These are phyloP conservation scores for Globisporangium irregulare DNA, from an alignment of 352 stramenopile genomes.

Conservation along the genomic window DNA sequence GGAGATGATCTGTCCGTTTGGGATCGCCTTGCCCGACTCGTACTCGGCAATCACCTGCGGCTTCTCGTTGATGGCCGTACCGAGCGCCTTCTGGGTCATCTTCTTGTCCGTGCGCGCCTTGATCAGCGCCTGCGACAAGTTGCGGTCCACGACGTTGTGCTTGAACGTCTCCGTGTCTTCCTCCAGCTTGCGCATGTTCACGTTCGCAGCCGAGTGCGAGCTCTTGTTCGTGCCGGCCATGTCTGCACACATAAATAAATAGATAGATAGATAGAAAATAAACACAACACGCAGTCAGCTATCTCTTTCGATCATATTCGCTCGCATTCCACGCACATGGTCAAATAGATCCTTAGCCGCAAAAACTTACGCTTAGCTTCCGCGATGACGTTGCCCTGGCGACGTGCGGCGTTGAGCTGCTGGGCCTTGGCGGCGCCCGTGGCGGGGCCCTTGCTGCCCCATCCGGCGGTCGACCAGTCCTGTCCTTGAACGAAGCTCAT, in stretches of 20 bases:
- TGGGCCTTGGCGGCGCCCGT: constrained; percentile 60
- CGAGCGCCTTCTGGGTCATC: constrained; percentile 98
- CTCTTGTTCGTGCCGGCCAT: constrained; percentile 83
- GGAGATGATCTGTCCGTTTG: constrained; percentile 96
- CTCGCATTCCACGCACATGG: neutral
- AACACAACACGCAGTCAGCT: constrained; percentile 12
- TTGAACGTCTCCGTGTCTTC: constrained; percentile 90
- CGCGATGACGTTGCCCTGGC: constrained; percentile 65
- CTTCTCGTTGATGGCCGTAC: constrained; percentile 94
- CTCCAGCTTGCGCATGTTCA: constrained; percentile 91
- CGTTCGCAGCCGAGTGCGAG: constrained; percentile 60
- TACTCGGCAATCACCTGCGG: constrained; percentile 97
- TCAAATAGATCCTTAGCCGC: neutral
- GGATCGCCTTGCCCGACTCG: constrained; percentile 96
- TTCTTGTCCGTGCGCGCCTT: constrained; percentile 97
- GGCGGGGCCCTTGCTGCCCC: constrained; percentile 63
- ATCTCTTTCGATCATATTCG: neutral
- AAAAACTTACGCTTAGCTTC: constrained; percentile 66
- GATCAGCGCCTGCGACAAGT: constrained; percentile 90
- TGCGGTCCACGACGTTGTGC: constrained; percentile 83
- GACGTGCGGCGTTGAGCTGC: constrained; percentile 71
- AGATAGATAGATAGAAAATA: neutral
- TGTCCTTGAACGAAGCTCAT: constrained; percentile 77
- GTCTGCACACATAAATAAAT: constrained; percentile 28
- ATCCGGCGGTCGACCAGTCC: constrained; percentile 72